Conservation (phyloP, 108 stramenopile species). For the Tribonema minus region DNA sequence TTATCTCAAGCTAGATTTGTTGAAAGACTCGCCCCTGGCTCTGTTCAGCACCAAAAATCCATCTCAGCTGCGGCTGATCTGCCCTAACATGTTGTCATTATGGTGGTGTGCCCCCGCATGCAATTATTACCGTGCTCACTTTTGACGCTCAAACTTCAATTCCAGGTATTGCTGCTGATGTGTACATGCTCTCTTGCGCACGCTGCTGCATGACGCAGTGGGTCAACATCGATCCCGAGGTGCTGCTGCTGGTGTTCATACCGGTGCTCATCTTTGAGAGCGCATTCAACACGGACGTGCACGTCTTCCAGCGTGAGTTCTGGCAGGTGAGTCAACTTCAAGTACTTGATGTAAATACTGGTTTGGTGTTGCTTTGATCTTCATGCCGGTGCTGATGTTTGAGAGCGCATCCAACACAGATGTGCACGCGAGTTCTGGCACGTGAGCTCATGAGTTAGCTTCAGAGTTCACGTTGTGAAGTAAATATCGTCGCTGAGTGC, state of each 20-base stretch:
- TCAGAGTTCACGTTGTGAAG: no score
- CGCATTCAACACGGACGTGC: slow-evolving; percentile 46
- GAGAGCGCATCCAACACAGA: slow-evolving; percentile 47
- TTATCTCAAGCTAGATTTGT: no score
- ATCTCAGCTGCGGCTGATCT: not conserved
- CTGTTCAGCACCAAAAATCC: not conserved
- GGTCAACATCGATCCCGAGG: slow-evolving; percentile 43
- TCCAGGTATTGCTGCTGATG: not conserved
- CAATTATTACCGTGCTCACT: not conserved
- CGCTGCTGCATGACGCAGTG: slow-evolving; percentile 16
- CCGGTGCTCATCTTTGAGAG: slow-evolving; percentile 67
- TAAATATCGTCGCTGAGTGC: no score
- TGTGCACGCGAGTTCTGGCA: slow-evolving; percentile 40
- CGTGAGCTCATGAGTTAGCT: not conserved
- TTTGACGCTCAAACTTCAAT: not conserved
- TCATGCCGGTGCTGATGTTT: slow-evolving; percentile 68
- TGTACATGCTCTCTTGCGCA: not conserved
- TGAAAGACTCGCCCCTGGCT: no score
- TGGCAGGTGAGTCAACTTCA: slow-evolving; percentile 2
- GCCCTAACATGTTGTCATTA: not conserved
- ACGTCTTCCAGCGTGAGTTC: slow-evolving; percentile 41
- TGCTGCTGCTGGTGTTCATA: slow-evolving; percentile 60
- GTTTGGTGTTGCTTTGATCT: no score
- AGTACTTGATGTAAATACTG: no score
- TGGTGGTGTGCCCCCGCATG: not conserved